These are phyloP conservation scores for Anthoceros angustus DNA, from an alignment of 225 moss, liverwort and hornwort genomes.

Conservation along the genomic window DNA sequence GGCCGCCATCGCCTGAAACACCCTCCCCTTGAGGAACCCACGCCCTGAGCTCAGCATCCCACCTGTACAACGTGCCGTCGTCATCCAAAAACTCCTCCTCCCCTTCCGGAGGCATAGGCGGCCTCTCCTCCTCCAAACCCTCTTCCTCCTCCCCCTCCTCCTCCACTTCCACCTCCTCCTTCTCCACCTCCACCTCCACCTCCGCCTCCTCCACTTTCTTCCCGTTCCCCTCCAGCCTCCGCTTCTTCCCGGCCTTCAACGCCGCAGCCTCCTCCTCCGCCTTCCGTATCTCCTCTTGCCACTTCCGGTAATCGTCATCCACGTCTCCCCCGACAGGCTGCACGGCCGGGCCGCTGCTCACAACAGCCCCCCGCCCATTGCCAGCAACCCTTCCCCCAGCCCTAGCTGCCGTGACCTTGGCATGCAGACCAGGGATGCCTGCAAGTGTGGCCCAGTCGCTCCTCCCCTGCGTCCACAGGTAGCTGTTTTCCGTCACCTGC, in stretches of 20 bases:
- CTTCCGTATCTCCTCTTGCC: conserved; percentile 89
- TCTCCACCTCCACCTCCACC: too few relatives aligned
- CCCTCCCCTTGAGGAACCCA: conserved; percentile 87
- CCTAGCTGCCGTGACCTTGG: too few relatives aligned
- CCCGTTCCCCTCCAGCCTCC: too few relatives aligned
- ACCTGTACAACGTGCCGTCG: conserved; percentile 84
- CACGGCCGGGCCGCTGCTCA: too few relatives aligned
- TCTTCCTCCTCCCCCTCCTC: conserved; percentile 13
- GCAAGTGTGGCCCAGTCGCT: too few relatives aligned
- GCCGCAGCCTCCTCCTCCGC: conserved; percentile 95
- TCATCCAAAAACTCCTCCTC: conserved; percentile 81
- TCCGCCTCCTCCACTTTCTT: conserved; percentile 58
- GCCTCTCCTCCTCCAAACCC: conserved; percentile 31
- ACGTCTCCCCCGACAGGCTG: conserved; percentile 17
- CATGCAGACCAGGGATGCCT: too few relatives aligned
- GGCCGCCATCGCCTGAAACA: conserved; percentile 20
- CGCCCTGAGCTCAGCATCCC: conserved; percentile 61
- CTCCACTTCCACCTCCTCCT: too few relatives aligned
- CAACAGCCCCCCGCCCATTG: too few relatives aligned
- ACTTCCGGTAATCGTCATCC: conserved; percentile 74
- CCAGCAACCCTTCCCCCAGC: too few relatives aligned
- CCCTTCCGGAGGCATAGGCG: conserved; percentile 48
- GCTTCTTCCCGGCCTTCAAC: too few relatives aligned
- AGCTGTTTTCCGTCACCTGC: too few relatives aligned
- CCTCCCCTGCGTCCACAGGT: too few relatives aligned